Conservation (phyloP, 495 filamentous ascomycete genomes). For the Hypoxylon lienhwacheense region DNA sequence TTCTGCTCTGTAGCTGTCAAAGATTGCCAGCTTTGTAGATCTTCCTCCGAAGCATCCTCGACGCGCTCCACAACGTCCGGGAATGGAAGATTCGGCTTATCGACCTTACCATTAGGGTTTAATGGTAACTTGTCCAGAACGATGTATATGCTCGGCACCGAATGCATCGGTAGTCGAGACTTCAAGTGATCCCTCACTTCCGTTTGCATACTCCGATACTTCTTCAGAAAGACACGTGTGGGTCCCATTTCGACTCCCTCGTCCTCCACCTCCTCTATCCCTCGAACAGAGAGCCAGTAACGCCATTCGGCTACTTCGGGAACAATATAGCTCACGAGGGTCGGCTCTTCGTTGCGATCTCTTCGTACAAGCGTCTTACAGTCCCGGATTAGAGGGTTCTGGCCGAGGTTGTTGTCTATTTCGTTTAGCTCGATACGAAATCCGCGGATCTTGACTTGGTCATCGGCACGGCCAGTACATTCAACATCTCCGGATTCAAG, state of each 20-base stretch:
- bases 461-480: constrained; percentile 77
- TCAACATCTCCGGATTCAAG: constrained; percentile 73
- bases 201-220: constrained; percentile 66
- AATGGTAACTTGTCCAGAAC: constrained; percentile 79
- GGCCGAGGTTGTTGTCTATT: constrained; percentile 82
- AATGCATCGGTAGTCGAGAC: constrained; percentile 74
- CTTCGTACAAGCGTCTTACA: constrained; percentile 84
- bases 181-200: constrained; percentile 76
- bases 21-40: constrained; percentile 67
- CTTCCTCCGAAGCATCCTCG: constrained; percentile 64
- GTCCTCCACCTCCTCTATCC: constrained; percentile 53
- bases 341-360: constrained; percentile 89
- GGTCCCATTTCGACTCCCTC: constrained; percentile 51
- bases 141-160: constrained; percentile 78
- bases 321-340: constrained; percentile 87
- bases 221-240: constrained; percentile 55
- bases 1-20: constrained; percentile 48
- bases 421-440: constrained; percentile 95
- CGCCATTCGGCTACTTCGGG: constrained; percentile 76
- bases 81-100: constrained; percentile 88
- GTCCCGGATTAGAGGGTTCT: constrained; percentile 78
- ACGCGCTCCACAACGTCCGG: constrained; percentile 65
- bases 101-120: constrained; percentile 94
- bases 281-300: constrained; percentile 62
- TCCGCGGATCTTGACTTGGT: constrained; percentile 93